Percentiles rank a stretch among this genome's conserved stretches.
These are phyloP conservation scores for Pichia cabralensis DNA, from an alignment of 805 yeast species.

Conservation along the genomic window DNA sequence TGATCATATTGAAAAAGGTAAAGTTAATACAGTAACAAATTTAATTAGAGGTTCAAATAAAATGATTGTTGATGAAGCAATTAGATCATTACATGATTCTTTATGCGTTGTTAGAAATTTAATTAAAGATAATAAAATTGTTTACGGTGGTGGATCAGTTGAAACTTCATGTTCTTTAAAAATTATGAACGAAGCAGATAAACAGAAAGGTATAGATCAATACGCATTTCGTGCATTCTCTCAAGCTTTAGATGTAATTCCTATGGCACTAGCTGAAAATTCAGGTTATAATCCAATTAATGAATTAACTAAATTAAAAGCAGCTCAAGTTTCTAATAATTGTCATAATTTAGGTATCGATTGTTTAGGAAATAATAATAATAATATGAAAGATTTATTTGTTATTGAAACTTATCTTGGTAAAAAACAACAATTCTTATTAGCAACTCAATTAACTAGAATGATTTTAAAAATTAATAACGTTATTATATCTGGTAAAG, in stretches of 20 bases:
- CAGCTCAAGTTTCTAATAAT: constrained; percentile 70
- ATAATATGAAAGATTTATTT: constrained; percentile 88
- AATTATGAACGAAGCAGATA: constrained; percentile 84
- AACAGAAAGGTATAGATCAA: constrained; percentile 91
- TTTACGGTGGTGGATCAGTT: constrained; percentile 99
- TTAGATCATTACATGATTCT: constrained; percentile 93
- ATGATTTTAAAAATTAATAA: constrained; percentile 96
- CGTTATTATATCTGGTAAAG: constrained; percentile 60
- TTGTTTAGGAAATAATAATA: constrained; percentile 79
- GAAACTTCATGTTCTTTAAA: constrained; percentile 91
- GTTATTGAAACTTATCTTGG: constrained; percentile 97
- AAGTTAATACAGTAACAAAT: constrained; percentile 54
- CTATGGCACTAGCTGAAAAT: constrained; percentile 93
- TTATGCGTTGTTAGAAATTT: constrained; percentile 95
- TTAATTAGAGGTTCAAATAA: constrained; percentile 92
- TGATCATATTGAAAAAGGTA: constrained; percentile 40
- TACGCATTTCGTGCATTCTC: constrained; percentile 96
- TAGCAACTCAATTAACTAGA: constrained; percentile 95
- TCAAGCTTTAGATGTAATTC: constrained; percentile 80
- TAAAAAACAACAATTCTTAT: constrained; percentile 86
- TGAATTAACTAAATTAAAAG: constrained; percentile 71
- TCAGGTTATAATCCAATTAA: constrained; percentile 94
- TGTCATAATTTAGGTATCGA: constrained; percentile 80
- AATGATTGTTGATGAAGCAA: constrained; percentile 96
- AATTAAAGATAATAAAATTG: constrained; percentile 83